Conservation (phyloP, 768 basidiomycete species). For the Psilocybe azurescens region DNA sequence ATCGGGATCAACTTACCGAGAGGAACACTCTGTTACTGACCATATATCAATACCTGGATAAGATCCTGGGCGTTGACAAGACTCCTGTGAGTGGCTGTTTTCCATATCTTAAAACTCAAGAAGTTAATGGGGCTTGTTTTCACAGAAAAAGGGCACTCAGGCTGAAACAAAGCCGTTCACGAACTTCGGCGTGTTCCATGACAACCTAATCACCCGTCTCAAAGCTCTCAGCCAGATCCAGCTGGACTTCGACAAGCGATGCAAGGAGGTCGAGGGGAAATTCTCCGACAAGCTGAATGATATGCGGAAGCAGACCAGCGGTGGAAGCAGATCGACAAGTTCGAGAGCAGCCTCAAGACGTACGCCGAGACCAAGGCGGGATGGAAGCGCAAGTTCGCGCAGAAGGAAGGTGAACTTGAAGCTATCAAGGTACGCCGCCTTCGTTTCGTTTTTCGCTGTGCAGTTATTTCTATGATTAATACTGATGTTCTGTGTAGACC, state of each 20-base stretch:
- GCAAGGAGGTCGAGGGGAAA: conserved; percentile 76
- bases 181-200: conserved; percentile 93
- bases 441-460: no score
- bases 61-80: conserved; percentile 89
- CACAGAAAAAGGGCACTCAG: conserved; percentile 74
- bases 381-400: conserved; percentile 83
- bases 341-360: conserved; percentile 84
- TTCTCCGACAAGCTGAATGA: conserved; percentile 77
- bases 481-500: conserved; percentile 43
- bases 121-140: not conserved
- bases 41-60: conserved; percentile 95
- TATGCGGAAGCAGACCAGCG: conserved; percentile 88
- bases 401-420: conserved; percentile 91
- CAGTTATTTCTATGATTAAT: not conserved
- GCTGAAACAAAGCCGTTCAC: conserved; percentile 92
- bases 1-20: conserved; percentile 92
- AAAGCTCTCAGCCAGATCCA: conserved; percentile 87
- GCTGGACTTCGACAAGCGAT: conserved; percentile 83
- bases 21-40: conserved; percentile 89
- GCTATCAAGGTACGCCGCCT: conserved; percentile 68
- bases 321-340: conserved; percentile 93
- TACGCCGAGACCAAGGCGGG: conserved; percentile 80
- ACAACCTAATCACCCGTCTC: conserved; percentile 88
- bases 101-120: no score
- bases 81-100: conserved; percentile 61